Evolutionary conservation across 2,329 filamentous ascomycete species (phyloP).

Genomic region (Cryphonectria japonica): DNA sequence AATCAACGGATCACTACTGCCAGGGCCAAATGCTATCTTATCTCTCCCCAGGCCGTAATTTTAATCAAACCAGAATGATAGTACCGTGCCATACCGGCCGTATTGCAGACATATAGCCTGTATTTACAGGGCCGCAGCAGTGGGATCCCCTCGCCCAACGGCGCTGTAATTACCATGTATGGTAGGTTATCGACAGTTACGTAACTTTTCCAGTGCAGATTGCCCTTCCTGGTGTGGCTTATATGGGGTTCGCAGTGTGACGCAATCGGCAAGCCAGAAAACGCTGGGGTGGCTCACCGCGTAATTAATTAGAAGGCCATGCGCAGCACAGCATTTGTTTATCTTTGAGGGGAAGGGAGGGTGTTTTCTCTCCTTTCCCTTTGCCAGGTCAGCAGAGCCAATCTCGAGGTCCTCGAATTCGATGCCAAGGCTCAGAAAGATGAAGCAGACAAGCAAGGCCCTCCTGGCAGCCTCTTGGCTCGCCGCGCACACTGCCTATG

Average conservation of each 20-base stretch:
- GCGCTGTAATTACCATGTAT: neutral
- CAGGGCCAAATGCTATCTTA: constrained; percentile 6
- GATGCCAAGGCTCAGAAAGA: neutral
- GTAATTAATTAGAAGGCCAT: neutral
- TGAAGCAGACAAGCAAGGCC: constrained; percentile 3
- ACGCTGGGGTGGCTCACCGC: neutral
- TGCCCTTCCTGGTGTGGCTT: neutral
- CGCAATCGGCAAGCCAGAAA: constrained; percentile 6
- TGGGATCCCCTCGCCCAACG: neutral
- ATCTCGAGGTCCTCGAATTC: neutral
- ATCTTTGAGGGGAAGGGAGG: neutral
- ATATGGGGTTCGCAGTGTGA: constrained; percentile 3
- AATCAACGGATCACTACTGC: neutral
- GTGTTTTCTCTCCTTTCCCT: neutral
- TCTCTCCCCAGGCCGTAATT: neutral
- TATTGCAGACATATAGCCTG: neutral
- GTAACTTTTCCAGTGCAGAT: constrained; percentile 4
- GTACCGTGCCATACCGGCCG: neutral
- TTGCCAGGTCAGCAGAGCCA: neutral
- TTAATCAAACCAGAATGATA: too few relatives aligned
- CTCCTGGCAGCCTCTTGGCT: constrained; percentile 17
- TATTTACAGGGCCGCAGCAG: neutral
- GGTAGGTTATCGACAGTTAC: constrained; percentile 8
- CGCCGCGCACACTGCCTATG: neutral
- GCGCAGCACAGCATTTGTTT: neutral